Conservation (phyloP, 192 early-diverging fungal genomes). For the Linderina pennispora region DNA sequence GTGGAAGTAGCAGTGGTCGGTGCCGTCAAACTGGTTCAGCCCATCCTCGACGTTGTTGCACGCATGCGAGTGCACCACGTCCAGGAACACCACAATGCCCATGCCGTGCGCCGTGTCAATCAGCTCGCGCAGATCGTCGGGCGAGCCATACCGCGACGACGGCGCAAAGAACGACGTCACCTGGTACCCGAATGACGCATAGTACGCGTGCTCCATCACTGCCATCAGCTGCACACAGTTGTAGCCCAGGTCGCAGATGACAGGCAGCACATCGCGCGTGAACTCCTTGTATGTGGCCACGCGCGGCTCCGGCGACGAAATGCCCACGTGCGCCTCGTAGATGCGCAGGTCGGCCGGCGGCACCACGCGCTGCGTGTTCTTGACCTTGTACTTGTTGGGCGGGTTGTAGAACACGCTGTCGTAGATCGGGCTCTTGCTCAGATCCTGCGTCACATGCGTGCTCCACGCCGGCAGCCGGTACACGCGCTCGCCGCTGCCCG, state of each 20-base stretch:
- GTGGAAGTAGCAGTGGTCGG: slow-evolving; percentile 97
- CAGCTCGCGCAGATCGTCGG: slow-evolving; percentile 87
- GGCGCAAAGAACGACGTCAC: slow-evolving; percentile 97
- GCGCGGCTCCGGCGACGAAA: slow-evolving; percentile 76
- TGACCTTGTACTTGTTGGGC: slow-evolving; percentile 65
- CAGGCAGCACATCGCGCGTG: slow-evolving; percentile 73
- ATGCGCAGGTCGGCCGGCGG: slow-evolving; percentile 65
- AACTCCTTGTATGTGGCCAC: slow-evolving; percentile 91
- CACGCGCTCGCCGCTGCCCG: slow-evolving; percentile 66
- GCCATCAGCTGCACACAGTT: slow-evolving; percentile 87
- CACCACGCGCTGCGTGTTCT: slow-evolving; percentile 66
- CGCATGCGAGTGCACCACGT: slow-evolving; percentile 95
- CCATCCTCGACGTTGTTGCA: slow-evolving; percentile 95
- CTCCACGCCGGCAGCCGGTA: slow-evolving; percentile 91
- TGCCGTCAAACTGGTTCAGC: slow-evolving; percentile 92
- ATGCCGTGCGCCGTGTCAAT: slow-evolving; percentile 88
- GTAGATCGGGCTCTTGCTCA: slow-evolving; percentile 73
- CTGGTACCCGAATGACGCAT: slow-evolving; percentile 97
- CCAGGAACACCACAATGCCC: slow-evolving; percentile 83
- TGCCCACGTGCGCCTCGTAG: slow-evolving; percentile 96
- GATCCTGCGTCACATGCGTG: slow-evolving; percentile 77
- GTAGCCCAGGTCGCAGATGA: slow-evolving; percentile 78
- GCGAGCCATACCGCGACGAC: slow-evolving; percentile 86
- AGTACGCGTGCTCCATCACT: slow-evolving; percentile 98
- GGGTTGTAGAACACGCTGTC: slow-evolving; percentile 96